These are phyloP conservation scores for Lentinula sp. DNA, from an alignment of 768 basidiomycete genomes.

Conservation along the genomic window DNA sequence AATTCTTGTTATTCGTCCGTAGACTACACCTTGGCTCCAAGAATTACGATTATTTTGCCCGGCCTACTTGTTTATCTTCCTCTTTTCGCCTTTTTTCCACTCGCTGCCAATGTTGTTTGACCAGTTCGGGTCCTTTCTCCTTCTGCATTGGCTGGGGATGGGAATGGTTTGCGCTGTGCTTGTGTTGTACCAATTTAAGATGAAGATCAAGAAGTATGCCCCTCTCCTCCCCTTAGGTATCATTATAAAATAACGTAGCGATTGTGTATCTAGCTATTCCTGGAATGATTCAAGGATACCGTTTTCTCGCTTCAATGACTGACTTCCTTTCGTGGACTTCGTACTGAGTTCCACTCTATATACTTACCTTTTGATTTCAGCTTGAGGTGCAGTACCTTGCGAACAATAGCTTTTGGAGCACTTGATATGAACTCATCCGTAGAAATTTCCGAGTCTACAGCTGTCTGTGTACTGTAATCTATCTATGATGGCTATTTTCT, in stretches of 20 bases:
- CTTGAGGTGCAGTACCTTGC: too few relatives aligned
- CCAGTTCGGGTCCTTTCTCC: not conserved
- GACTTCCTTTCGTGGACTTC: too few relatives aligned
- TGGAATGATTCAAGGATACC: slow-evolving; percentile 1
- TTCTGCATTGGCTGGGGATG: not conserved
- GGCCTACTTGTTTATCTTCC: not conserved
- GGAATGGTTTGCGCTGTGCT: slow-evolving; percentile 3
- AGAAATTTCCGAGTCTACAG: too few relatives aligned
- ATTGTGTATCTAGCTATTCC: slow-evolving; percentile 1
- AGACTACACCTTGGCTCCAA: not conserved
- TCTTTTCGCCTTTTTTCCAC: not conserved
- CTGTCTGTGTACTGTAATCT: too few relatives aligned
- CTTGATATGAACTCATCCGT: too few relatives aligned
- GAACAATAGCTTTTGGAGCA: too few relatives aligned
- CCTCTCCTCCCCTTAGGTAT: not conserved
- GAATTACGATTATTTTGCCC: not conserved
- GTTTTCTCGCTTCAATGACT: not conserved
- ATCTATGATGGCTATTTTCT: too few relatives aligned
- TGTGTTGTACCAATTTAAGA: slow-evolving; percentile 1
- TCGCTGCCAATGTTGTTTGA: not conserved
- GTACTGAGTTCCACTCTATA: too few relatives aligned
- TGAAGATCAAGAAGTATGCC: slow-evolving; percentile 3
- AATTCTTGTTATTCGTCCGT: too few relatives aligned
- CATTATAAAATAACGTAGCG: not conserved
- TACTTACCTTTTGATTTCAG: too few relatives aligned